Evolutionary conservation across 805 yeast species (phyloP), one percentile per base, ranked within the genome.

Genomic region (Clavispora vitiphila): DNA sequence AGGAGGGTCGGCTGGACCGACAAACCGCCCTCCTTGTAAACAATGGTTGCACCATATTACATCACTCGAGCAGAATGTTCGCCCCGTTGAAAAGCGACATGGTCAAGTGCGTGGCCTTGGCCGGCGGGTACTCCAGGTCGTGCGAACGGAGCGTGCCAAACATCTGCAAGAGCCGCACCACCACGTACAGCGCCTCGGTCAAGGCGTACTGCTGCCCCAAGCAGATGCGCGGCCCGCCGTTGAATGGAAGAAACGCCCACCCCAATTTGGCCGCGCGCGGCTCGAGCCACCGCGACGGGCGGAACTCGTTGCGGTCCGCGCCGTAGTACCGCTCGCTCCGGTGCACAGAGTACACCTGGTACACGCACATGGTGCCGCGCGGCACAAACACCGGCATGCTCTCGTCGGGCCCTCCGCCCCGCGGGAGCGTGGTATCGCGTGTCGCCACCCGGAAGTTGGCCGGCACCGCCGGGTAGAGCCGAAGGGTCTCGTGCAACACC

Each of bases 401-500:
- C 15, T 54, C 58, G 45, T 73, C 71, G 1, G 43, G 36, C 9
- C 77, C 79, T 18, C 80, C 81, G 18, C 80, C 81, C 35, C 61
- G 56, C 14, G 81, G 81, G 41, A 76, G 60, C 8, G 69, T 62
- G 8, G 80, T 75, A 49, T 72, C 68, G 42, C 60, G 67, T 21
- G 61, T 61, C 9, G 80, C 71, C 29, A 62, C 57, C 47, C 81
- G 63, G 57, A 67, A 65, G 53, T 76, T 76, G 41, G 59, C 50
- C 12, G 81, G 80, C 24, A 76, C 80, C 24, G 74, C 62, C 5
- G 80, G 79, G 50, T 73, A 74, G 47, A 76, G 52, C 41, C 81
- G 69, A 47, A 76, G 65, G 2, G 64, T 59, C 57, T 76, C 81
- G 48, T 71, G 72, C 38, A 76, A 48, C 39, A 75, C 72, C 40